Base-by-base conservation (phyloP, 2,329 filamentous ascomycete genomes). In the Sporothrix schenckii region DNA sequence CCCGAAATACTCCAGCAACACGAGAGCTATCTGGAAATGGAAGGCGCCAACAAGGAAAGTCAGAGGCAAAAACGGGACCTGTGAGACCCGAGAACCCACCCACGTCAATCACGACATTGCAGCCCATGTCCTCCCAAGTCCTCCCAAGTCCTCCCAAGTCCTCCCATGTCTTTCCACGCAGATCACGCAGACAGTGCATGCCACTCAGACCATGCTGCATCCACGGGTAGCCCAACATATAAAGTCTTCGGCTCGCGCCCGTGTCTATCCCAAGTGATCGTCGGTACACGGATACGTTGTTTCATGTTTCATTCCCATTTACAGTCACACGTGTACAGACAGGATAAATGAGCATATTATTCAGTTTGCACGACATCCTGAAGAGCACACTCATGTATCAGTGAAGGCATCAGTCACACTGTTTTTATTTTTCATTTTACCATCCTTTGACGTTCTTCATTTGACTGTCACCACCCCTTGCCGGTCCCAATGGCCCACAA, bases 81-180 rank as follows among this genome's bases (percentile, higher is more conserved):
- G 9, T 39, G 56, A 60, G 34, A 7, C 11, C 19, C 44, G 4
- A 19, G 56, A 61, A 61, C 34, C 56, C 56, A 61, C 56, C 56
- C 2, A 34, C 13, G 34, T 44, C 56, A 44, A 61, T 61, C 56
- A 61, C 56, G 56, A 61, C 56, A 61, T 61, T 39, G 9, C 56
- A 39, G 34, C 56, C 34, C 34, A 44, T 61, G 56, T 61, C n/a
- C 34, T 34, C 34, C 34, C 34, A 34, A 7, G 34, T 30, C 27
- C 24, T 34, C 30, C 30, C 30, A 34, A 2, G 30, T 34, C 30
- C 3, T 34, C 30, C 30, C 30, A 34, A 2, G 30, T 4, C 6
- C 10, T 56, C 53, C 14, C 53, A 30, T n/a, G 14, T 44, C 11
- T 21, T 16, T n/a, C 56, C 6, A 61, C 34, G 11, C 56, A 61